A percentile compares a stretch with the other conserved stretches of the same genome.
Evolutionary conservation across 352 stramenopile genomes (phyloP).

Genomic region (Phytophthora podocarpi): DNA sequence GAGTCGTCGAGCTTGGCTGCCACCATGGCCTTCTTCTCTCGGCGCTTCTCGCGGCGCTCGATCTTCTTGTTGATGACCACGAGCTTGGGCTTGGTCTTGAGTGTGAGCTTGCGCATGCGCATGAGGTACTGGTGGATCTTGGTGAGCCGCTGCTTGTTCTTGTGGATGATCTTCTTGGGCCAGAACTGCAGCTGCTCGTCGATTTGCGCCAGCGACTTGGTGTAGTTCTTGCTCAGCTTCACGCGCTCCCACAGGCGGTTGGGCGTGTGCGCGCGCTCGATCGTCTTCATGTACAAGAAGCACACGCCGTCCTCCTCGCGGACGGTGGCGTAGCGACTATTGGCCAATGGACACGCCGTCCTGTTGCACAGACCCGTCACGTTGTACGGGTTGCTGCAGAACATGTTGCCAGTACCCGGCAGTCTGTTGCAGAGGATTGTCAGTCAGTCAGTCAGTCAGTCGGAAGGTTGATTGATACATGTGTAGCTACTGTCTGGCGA

Average conservation of each 20-base stretch:
- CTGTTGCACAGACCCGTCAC: constrained; percentile 98
- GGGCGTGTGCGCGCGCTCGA: constrained; percentile 98
- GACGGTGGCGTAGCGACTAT: constrained; percentile 98
- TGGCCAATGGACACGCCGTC: constrained; percentile 96
- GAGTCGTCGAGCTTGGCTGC: constrained; percentile 94
- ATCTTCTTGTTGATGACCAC: constrained; percentile 96
- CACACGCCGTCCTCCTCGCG: constrained; percentile 96
- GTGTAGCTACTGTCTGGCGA: not conserved
- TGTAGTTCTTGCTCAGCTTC: constrained; percentile 97
- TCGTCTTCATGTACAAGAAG: constrained; percentile 99
- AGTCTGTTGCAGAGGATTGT: constrained; percentile 30
- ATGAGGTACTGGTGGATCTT: constrained; percentile 99
- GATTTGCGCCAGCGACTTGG: constrained; percentile 94
- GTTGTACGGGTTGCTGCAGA: constrained; percentile 99
- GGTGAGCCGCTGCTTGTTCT: constrained; percentile 98
- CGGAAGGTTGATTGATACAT: no score
- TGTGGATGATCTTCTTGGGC: constrained; percentile 97
- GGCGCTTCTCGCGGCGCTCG: constrained; percentile 93
- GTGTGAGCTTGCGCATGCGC: constrained; percentile 97
- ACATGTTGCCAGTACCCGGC: constrained; percentile 91
- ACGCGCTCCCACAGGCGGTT: constrained; percentile 99
- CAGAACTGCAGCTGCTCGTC: constrained; percentile 98
- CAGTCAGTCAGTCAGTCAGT: no score
- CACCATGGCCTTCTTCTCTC: constrained; percentile 97
- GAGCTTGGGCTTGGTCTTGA: constrained; percentile 95